These are phyloP conservation scores for Lodderomyces orthopsilosis DNA, from an alignment of 1,139 yeast genomes.

Conservation along the genomic window DNA sequence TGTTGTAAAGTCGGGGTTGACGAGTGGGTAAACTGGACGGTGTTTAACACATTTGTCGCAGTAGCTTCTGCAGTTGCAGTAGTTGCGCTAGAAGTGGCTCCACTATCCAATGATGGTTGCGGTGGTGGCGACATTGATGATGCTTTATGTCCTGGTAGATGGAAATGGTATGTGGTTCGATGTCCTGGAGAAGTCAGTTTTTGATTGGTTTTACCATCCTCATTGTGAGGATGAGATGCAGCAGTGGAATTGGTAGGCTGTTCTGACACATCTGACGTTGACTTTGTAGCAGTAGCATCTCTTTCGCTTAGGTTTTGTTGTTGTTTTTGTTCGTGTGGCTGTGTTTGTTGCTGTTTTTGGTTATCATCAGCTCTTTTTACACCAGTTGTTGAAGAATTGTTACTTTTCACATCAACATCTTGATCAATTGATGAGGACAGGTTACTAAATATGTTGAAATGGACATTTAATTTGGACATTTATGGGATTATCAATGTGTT, in stretches of 20 bases:
- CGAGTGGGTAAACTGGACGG: background rate
- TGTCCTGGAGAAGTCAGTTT: background rate
- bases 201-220: background rate
- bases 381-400: background rate
- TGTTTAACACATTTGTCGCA: background rate
- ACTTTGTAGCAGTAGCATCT: no score
- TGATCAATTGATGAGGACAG: slow-evolving; percentile 12
- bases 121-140: background rate
- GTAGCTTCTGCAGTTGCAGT: background rate
- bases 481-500: no score
- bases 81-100: background rate
- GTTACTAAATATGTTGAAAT: slow-evolving; percentile 10
- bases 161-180: background rate
- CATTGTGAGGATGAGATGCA: background rate
- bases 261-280: no score
- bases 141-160: background rate
- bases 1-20: background rate
- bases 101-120: background rate
- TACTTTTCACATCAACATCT: background rate
- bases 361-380: background rate
- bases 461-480: slow-evolving; percentile 6
- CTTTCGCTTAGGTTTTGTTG: background rate
- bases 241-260: background rate
- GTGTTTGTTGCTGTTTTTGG: background rate
- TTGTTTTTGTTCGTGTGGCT: background rate